Evolutionary conservation across 2,329 filamentous ascomycete genomes (phyloP), one percentile per base, ranked within the genome.

Genomic region (Trichoderma semiorbis): DNA sequence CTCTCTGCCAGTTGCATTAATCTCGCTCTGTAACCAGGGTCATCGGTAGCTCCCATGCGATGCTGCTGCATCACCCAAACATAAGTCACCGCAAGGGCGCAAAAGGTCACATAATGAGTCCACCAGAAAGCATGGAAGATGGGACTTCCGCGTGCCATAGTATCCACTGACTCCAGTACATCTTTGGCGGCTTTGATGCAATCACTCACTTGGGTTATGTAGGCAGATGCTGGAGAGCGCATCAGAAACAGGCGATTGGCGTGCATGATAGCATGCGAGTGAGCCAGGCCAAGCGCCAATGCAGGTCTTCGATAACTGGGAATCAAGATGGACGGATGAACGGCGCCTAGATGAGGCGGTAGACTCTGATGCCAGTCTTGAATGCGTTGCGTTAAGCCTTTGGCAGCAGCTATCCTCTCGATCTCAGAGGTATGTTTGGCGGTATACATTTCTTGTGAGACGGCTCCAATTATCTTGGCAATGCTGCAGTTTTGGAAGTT

Each of bases 191-290:
- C 85, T 18, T 79, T 78, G 3, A 88, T 78, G 71, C 86, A 88
- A 2, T 83, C 80, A 0, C 79, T 74, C 0, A 87, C 79, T 69
- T 77, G 74, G 16, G 77, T 64, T 24, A 24, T 10, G 16, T 77
- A 28, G 30, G 72, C 68, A 21, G 73, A 61, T 47, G 65, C 73
- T 8, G 75, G 72, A n/a, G 75, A 79, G 55, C 70, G 81, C 0
- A 89, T 80, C 0, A 90, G 81, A 58, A 89, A 87, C 0, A 86
- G 84, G 0, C 88, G 84, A 61, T 87, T 88, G 7, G 86, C 84
- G 21, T 89, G 83, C 75, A 90, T 87, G 10, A 87, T 81, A 3
- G 87, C 86, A 68, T 90, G 88, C 5, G 83, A 84, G 73, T 88
- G 85, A 0, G 86, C 86, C 0, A 90, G 79, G 50, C 84, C 85